A percentile compares a stretch with the other conserved stretches of the same genome.
These are phyloP conservation scores for Stellera chamaejasme DNA, from an alignment of 345 rosid species.

Conservation along the genomic window DNA sequence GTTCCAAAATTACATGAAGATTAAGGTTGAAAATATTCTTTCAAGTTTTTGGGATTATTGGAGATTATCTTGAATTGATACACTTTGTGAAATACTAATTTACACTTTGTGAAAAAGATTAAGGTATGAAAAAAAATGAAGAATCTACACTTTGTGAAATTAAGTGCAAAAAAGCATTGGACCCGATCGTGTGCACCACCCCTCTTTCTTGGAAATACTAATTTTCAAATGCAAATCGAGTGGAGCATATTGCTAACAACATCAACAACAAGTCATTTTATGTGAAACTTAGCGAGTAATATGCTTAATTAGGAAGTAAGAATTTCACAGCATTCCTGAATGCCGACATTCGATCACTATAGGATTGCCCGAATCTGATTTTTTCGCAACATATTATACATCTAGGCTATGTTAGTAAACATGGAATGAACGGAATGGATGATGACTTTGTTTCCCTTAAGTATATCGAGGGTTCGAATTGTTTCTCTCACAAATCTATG, in stretches of 20 bases:
- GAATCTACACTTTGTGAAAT: background rate
- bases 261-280: too few relatives aligned
- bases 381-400: conserved; percentile 4
- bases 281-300: background rate
- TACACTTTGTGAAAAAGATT: conserved; percentile 1
- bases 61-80: background rate
- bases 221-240: conserved; percentile 1
- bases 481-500: too few relatives aligned
- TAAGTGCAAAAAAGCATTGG: background rate
- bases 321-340: too few relatives aligned
- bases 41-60: too few relatives aligned
- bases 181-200: background rate
- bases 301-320: background rate
- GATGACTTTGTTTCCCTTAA: too few relatives aligned
- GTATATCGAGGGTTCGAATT: too few relatives aligned
- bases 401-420: too few relatives aligned
- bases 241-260: conserved; percentile 12
- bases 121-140: too few relatives aligned
- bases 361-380: conserved; percentile 18
- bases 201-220: background rate
- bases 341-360: too few relatives aligned
- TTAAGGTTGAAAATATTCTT: too few relatives aligned
- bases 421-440: too few relatives aligned
- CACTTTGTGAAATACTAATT: background rate
- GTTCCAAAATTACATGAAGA: too few relatives aligned